Evolutionary conservation across 2,329 filamentous ascomycete species (phyloP), one percentile per base, ranked within the genome.

Genomic region (Ophiocordyceps australis): DNA sequence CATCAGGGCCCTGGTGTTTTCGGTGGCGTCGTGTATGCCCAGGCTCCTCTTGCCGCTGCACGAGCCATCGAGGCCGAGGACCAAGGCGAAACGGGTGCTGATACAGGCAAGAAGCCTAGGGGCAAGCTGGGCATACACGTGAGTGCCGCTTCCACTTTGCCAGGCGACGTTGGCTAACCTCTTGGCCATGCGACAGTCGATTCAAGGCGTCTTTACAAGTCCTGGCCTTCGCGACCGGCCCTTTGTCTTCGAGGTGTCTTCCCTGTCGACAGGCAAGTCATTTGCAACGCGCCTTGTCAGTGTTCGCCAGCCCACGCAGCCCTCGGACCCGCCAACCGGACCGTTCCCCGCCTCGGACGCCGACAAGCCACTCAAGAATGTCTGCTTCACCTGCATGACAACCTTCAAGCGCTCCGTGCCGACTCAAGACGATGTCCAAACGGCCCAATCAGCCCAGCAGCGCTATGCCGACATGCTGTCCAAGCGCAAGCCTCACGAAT

Each of bases 141-240:
- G 31, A 37, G 51, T 42, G 14, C n/a, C n/a, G n/a, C n/a, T n/a
- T n/a, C n/a, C n/a, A n/a, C n/a, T n/a, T n/a, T n/a, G n/a, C n/a
- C n/a, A n/a, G n/a, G n/a, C n/a, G n/a, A n/a, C n/a, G n/a, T n/a
- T n/a, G n/a, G n/a, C n/a, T n/a, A n/a, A n/a, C n/a, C n/a, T n/a
- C n/a, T n/a, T n/a, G n/a, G n/a, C n/a, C n/a, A n/a, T n/a, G n/a
- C n/a, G n/a, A 3, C 20, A 68, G 63, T 59, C 62, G 7, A 61
- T 70, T 14, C 59, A 67, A 35, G 65, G 62, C 7, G 62, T 56
- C 36, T 71, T 69, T 37, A 60, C 60, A 3, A 51, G 57, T 14
- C 46, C 49, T 0, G 65, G 59, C 5, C 39, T 48, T 5, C 30
- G 38, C 2, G 57, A 66, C 31, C 54, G 62, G 3, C 64, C 65